Percentiles rank a stretch among this genome's conserved stretches.
Conservation (phyloP, 306 rosid species). For the Cicer bijugum region DNA sequence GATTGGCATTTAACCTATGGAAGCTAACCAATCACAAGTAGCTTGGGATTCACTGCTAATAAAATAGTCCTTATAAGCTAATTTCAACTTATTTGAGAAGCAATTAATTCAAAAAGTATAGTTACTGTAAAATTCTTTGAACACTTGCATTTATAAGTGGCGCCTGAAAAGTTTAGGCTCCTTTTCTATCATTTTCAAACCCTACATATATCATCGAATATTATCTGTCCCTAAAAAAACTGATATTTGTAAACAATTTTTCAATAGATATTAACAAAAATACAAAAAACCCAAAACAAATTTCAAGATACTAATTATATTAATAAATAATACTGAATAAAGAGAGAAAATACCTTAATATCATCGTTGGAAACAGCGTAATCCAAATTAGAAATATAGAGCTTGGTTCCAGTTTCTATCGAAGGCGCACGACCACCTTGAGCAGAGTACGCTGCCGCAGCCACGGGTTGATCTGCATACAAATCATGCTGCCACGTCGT, state of each 20-base stretch:
- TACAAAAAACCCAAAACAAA: not conserved
- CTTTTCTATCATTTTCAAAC: not conserved
- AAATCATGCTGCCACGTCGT: conserved; percentile 91
- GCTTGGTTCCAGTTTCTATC: conserved; percentile 92
- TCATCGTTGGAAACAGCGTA: conserved; percentile 95
- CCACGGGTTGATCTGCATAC: conserved; percentile 59
- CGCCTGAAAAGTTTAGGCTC: not conserved
- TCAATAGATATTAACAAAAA: not conserved
- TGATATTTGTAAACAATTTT: not conserved
- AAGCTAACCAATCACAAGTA: not conserved
- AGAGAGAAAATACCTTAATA: conserved; percentile 66
- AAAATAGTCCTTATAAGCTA: not conserved
- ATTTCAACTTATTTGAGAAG: not conserved
- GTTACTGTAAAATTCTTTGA: not conserved
- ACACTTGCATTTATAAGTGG: not conserved
- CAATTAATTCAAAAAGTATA: not conserved
- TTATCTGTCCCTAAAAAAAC: not conserved
- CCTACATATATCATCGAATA: not conserved
- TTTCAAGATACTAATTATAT: not conserved
- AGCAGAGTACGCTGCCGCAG: conserved; percentile 44
- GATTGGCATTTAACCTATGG: not conserved
- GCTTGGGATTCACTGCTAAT: not conserved
- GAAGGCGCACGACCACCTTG: conserved; percentile 75
- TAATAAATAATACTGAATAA: not conserved
- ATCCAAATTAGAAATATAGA: conserved; percentile 84